Evolutionary conservation across 2,329 filamentous ascomycete species (phyloP), one percentile per base, ranked within the genome.

Genomic region (Ophiocordyceps australis): DNA sequence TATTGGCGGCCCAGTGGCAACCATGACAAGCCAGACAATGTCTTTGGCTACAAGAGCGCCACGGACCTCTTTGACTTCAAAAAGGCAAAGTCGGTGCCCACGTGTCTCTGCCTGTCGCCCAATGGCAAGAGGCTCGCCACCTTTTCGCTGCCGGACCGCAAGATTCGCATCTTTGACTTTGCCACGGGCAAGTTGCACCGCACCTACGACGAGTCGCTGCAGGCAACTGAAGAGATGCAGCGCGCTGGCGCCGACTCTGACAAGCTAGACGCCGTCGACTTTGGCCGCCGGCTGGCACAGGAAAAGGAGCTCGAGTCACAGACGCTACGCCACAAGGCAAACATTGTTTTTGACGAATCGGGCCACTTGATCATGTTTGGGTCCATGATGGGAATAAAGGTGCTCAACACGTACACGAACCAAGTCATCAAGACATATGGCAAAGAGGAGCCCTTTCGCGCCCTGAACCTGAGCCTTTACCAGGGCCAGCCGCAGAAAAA

Each of bases 11-110:
- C 89, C 1, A 68, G 66, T 33, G 73, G 69, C 3, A 72, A 59
- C 20, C 94, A 82, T 46, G 82, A 92, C 41, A 94, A 95, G 49
- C 89, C 89, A 0, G 74, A 83, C 37, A 82, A 71, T 27, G 83
- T 98, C 12, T 98, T 92, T 46, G 67, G 81, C 37, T 80, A 83
- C 54, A 98, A 98, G 54, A 92, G 82, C 44, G 75, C 79, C 2
- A 98, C 89, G 3, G 89, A 80, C 41, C 62, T 98, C 1, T 98
- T 95, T 43, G 86, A 93, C 27, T 95, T 98, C 57, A 95, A 92
- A 44, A 95, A 94, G 52, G 68, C 80, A 26, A 95, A 93, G 48
- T 79, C 83, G 0, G 67, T 76, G 1, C 85, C 86, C 0, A 70
- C 74, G 4, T 80, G 79, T 9, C 59, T 98, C 25, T 80, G 78